Percentiles rank a stretch among this genome's conserved stretches.
Evolutionary conservation across 108 stramenopile genomes (phyloP).

Genomic region (Nitzschia inconspicua): DNA sequence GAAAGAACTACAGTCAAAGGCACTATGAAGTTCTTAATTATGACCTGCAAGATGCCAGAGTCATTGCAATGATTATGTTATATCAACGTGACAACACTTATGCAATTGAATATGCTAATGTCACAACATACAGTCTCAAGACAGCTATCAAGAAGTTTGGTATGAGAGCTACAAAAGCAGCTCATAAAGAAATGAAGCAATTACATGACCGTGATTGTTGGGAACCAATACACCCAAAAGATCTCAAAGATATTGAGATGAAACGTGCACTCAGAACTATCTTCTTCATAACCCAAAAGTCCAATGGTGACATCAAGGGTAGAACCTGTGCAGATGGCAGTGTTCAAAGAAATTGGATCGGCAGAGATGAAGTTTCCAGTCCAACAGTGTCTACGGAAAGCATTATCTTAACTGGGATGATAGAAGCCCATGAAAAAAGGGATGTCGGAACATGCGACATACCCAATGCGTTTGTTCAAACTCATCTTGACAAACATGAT

Average conservation of each 20-base stretch:
- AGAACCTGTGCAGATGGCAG: slow-evolving; percentile 34
- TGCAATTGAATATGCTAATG: too few species aligned
- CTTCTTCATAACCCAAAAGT: too few species aligned
- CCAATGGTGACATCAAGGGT: slow-evolving; percentile 21
- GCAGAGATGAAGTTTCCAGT: slow-evolving; percentile 29
- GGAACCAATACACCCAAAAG: too few species aligned
- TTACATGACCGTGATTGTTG: too few species aligned
- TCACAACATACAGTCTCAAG: background rate
- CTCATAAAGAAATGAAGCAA: slow-evolving; percentile 38
- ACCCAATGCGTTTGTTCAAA: slow-evolving; percentile 44
- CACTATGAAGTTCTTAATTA: too few species aligned
- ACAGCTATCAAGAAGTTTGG: slow-evolving; percentile 34
- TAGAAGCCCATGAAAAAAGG: slow-evolving; percentile 31
- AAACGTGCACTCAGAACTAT: too few species aligned
- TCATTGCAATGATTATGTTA: too few species aligned
- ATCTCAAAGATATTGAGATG: too few species aligned
- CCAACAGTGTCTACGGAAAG: slow-evolving; percentile 38
- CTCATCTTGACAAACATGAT: too few species aligned
- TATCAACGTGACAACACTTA: too few species aligned
- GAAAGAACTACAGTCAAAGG: too few species aligned
- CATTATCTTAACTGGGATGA: slow-evolving; percentile 21
- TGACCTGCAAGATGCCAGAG: too few species aligned
- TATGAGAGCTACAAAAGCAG: slow-evolving; percentile 22
- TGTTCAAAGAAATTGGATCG: slow-evolving; percentile 24
- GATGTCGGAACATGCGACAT: slow-evolving; percentile 40